Evolutionary conservation across 345 rosid species (phyloP).

Genomic region (Anastatica hierochuntica): DNA sequence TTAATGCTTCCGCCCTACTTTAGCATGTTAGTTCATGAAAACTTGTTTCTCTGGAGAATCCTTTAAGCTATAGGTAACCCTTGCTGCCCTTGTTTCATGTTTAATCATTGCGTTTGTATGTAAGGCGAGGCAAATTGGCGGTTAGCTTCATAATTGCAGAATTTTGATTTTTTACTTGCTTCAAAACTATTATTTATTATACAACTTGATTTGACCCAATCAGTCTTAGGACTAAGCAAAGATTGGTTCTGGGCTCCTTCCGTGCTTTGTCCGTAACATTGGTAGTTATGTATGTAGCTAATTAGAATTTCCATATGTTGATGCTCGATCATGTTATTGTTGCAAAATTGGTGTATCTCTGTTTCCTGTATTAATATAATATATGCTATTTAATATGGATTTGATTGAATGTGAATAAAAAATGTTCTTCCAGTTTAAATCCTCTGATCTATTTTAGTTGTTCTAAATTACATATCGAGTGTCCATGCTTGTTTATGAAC

Average conservation of each 20-base stretch:
- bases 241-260: neutral
- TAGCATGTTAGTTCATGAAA: conserved; percentile 9
- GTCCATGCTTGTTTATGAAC: too few species aligned
- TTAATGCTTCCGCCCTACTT: conserved; percentile 2
- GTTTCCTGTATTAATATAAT: too few species aligned
- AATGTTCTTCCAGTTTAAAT: too few species aligned
- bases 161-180: conserved; percentile 1
- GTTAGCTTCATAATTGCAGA: neutral
- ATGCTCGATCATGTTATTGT: too few species aligned
- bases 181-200: neutral
- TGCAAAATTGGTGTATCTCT: too few species aligned
- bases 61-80: neutral
- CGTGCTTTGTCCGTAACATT: neutral
- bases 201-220: conserved; percentile 1
- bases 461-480: too few species aligned
- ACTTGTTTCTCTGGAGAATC: neutral
- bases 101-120: conserved; percentile 1
- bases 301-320: too few species aligned
- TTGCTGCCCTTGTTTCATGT: neutral
- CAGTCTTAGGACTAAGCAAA: neutral
- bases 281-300: too few species aligned
- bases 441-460: too few species aligned
- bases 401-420: too few species aligned
- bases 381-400: too few species aligned
- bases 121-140: neutral